Base-by-base conservation (phyloP, 2,329 filamentous ascomycete species). In the Colletotrichum euphorbiae region DNA sequence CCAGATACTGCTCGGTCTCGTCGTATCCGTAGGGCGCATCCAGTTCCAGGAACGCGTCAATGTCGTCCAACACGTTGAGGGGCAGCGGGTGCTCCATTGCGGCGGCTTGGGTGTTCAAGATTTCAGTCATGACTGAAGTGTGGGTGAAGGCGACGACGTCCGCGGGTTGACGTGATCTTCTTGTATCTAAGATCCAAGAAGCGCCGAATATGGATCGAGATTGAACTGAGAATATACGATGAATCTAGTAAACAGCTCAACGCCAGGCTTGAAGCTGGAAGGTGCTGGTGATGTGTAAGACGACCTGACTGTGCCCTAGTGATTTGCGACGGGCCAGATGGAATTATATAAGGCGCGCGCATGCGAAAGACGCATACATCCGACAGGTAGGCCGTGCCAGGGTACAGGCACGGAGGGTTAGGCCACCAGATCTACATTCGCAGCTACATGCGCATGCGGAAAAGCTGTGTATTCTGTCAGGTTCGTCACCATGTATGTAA, bases 11-110 rank as follows among this genome's bases (percentile, higher is more conserved):
- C 12, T 70, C 68, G 4, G 54, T 36, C 24, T 71, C 70, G n/a
- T 70, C 65, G 28, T 71, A 71, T 9, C 62, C 59, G 43, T 71
- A 71, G 8, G 65, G 69, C n/a, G 62, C 67, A 6, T 71, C 70
- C 36, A 71, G 54, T 11, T 71, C 70, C 40, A 71, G 40, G 45
- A 71, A 69, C 17, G 62, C 59, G 21, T 70, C 65, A 56, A 70
- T 66, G 38, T 71, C 70, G 33, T 69, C 70, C 60, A 65, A n/a
- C 62, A 71, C 69, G 45, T 70, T 58, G 43, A 70, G 61, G 13
- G 66, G 66, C 55, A 69, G 54, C 40, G 61, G 38, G 33, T 69
- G 66, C 36, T 69, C 66, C 66, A 69, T 68, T 43, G 24, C 19
- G 31, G 45, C 17, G 31, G 45, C 24, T 58, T 36, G 61, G n/a